Evolutionary conservation across 371 early-diverging fungal genomes (phyloP).

Genomic region (Lichtheimia ramosa): DNA sequence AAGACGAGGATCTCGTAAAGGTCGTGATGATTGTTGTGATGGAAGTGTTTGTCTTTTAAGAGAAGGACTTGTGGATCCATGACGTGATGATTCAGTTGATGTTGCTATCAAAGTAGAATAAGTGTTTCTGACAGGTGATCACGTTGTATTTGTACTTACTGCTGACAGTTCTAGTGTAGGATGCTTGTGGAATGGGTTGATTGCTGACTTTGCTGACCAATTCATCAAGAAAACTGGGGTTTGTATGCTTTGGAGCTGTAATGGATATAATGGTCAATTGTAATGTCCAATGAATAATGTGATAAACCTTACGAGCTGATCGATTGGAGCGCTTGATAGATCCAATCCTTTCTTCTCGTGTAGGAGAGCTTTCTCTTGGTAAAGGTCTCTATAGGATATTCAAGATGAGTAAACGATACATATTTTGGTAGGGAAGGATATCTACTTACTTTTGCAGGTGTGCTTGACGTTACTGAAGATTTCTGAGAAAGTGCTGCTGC

Average conservation of each 20-base stretch:
- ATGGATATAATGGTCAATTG: too few relatives aligned
- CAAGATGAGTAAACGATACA: background rate
- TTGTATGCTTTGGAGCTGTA: too few relatives aligned
- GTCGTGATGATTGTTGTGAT: background rate
- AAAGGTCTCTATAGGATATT: background rate
- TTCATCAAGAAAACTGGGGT: background rate
- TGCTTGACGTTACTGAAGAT: background rate
- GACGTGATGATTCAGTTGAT: too few relatives aligned
- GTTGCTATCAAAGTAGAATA: too few relatives aligned
- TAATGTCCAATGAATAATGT: too few relatives aligned
- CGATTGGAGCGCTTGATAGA: background rate
- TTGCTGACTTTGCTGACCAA: conserved; percentile 1
- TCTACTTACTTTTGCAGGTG: too few relatives aligned
- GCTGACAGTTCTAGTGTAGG: too few relatives aligned
- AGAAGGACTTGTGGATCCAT: background rate
- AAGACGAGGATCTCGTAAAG: background rate
- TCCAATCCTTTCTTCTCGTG: background rate
- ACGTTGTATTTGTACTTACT: too few relatives aligned
- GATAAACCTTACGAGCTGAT: background rate
- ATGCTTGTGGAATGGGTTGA: background rate
- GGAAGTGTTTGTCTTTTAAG: background rate
- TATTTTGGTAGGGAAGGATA: too few relatives aligned
- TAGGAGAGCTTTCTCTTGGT: background rate
- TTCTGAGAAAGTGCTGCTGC: background rate
- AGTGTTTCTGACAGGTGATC: too few relatives aligned